Conservation (phyloP, 2,329 filamentous ascomycete species). For the Didymella exigua region DNA sequence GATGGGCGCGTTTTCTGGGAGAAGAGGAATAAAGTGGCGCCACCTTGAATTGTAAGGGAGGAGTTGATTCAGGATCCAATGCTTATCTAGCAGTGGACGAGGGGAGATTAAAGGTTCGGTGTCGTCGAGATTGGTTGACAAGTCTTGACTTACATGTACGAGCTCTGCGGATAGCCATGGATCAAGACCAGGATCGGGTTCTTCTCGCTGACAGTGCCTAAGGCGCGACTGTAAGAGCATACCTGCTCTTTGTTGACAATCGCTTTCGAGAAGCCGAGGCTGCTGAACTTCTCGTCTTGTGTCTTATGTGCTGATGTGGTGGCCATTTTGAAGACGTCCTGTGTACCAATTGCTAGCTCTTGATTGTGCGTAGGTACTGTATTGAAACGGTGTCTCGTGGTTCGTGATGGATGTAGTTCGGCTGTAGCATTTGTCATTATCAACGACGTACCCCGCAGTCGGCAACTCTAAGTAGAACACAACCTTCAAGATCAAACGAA, state of each 20-base stretch:
- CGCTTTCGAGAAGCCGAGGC: slow-evolving; percentile 35
- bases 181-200: slow-evolving; percentile 42
- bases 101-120: too few relatives aligned
- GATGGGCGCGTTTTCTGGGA: slow-evolving; percentile 34
- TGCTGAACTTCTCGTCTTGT: slow-evolving; percentile 39
- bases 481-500: neutral
- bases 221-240: slow-evolving; percentile 32
- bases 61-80: too few relatives aligned
- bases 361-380: neutral
- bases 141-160: slow-evolving; percentile 38
- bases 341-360: neutral
- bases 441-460: slow-evolving; percentile 6
- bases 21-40: slow-evolving; percentile 41
- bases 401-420: neutral
- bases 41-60: slow-evolving; percentile 24
- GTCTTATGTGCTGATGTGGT: slow-evolving; percentile 27
- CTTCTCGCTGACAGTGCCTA: slow-evolving; percentile 29
- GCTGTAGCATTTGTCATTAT: slow-evolving; percentile 6
- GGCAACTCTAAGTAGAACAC: neutral
- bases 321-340: slow-evolving; percentile 16
- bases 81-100: too few relatives aligned
- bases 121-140: too few relatives aligned
- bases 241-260: slow-evolving; percentile 36
- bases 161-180: slow-evolving; percentile 43
- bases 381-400: neutral